phyloP scores from a whole-genome alignment of 2,329 filamentous ascomycete species.

The Cercospora beticola region DNA sequence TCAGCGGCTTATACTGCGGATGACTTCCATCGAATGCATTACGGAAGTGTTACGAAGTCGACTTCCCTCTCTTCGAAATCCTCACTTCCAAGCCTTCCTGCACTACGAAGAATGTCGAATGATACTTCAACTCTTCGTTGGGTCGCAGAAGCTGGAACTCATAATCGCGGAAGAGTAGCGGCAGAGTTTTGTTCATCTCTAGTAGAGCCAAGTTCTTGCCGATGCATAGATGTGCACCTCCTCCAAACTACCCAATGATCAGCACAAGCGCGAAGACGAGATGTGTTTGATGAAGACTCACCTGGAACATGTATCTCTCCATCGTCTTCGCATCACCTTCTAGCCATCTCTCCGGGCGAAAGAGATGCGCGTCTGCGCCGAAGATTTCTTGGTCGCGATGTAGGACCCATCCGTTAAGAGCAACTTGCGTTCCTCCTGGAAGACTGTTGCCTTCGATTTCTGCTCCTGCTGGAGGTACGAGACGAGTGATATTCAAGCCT shows the following conservation, averaged over 20 bases:
- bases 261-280: neutral
- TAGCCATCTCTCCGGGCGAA: slow-evolving; percentile 27
- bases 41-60: neutral
- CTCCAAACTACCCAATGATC: slow-evolving; percentile 26
- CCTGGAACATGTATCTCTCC: slow-evolving; percentile 59
- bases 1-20: neutral
- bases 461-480: slow-evolving; percentile 53
- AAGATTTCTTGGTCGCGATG: slow-evolving; percentile 44
- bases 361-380: slow-evolving; percentile 19
- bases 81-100: slow-evolving; percentile 56
- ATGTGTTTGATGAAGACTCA: slow-evolving; percentile 31
- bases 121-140: slow-evolving; percentile 51
- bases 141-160: slow-evolving; percentile 55
- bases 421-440: slow-evolving; percentile 54
- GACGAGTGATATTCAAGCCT: slow-evolving; percentile 55
- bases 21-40: neutral
- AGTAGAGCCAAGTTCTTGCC: slow-evolving; percentile 32
- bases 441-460: slow-evolving; percentile 54
- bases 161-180: slow-evolving; percentile 53
- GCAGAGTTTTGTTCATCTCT: slow-evolving; percentile 35
- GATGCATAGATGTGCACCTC: slow-evolving; percentile 30
- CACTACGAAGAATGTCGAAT: slow-evolving; percentile 61
- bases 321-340: slow-evolving; percentile 45
- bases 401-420: slow-evolving; percentile 57
- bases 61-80: slow-evolving; percentile 41